A percentile compares a stretch with the other conserved stretches of the same genome.
These are phyloP conservation scores for Megacollybia marginata DNA, from an alignment of 768 basidiomycete species.

Conservation along the genomic window DNA sequence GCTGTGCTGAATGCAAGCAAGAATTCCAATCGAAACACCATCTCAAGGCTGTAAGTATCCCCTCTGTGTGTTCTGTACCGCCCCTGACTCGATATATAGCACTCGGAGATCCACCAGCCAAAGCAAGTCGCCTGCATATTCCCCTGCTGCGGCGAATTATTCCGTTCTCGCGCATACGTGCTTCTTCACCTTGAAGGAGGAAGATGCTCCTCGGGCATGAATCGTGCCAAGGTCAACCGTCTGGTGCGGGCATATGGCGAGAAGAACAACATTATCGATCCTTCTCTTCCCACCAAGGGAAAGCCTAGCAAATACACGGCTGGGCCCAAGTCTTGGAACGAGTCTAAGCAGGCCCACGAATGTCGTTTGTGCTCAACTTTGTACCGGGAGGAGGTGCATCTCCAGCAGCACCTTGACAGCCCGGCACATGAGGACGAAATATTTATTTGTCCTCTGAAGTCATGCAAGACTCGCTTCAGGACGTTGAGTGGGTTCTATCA, in stretches of 20 bases:
- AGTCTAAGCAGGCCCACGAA: conserved; percentile 37
- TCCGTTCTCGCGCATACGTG: conserved; percentile 48
- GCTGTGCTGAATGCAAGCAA: conserved; percentile 28
- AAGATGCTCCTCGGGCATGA: conserved; percentile 41
- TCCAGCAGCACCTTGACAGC: conserved; percentile 62
- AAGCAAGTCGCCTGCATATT: conserved; percentile 23
- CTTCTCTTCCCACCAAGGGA: conserved; percentile 39
- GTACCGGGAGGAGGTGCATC: conserved; percentile 28
- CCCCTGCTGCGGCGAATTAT: conserved; percentile 34
- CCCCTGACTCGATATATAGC: conserved; percentile 16
- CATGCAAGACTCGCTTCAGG: conserved; percentile 35
- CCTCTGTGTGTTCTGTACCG: neutral
- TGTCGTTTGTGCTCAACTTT: conserved; percentile 50
- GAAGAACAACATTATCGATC: conserved; percentile 45
- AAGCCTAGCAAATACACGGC: neutral
- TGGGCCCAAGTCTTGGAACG: conserved; percentile 28
- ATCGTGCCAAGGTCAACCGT: conserved; percentile 31
- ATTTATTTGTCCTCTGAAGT: conserved; percentile 45
- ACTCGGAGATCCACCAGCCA: conserved; percentile 41
- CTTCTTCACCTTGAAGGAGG: conserved; percentile 60
- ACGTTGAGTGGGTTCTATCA: conserved; percentile 54
- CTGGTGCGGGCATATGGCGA: conserved; percentile 36
- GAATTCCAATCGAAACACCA: conserved; percentile 33
- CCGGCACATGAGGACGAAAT: conserved; percentile 46
- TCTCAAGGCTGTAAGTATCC: conserved; percentile 16